These are phyloP conservation scores for Angophora floribunda DNA, from an alignment of 345 rosid genomes.

Conservation along the genomic window DNA sequence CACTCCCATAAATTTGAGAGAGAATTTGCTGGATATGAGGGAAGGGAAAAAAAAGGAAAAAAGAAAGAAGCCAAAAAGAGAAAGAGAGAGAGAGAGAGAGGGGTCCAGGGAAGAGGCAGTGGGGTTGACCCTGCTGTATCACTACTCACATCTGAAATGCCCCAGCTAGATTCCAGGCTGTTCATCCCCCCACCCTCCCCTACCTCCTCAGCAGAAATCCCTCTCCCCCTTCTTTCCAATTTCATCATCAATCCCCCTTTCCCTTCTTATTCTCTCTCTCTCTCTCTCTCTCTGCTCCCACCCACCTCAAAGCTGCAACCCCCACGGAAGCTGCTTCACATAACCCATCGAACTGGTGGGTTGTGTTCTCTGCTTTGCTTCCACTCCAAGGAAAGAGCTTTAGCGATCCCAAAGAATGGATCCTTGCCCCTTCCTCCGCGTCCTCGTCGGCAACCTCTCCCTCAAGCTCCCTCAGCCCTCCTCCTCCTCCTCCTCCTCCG, in stretches of 20 bases:
- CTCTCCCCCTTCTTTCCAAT: background rate
- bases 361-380: background rate
- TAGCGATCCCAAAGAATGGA: conserved; percentile 35
- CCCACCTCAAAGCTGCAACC: background rate
- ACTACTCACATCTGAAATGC: background rate
- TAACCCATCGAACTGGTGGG: background rate
- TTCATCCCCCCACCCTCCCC: background rate
- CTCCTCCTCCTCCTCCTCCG: background rate
- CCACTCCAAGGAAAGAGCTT: background rate
- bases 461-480: conserved; percentile 44
- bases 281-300: background rate
- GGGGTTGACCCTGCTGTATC: background rate
- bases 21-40: background rate
- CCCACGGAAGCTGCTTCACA: background rate
- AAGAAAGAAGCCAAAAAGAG: background rate
- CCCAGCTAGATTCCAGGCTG: conserved; percentile 79
- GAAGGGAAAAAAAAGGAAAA: background rate
- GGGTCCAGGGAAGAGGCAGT: background rate
- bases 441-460: conserved; percentile 71
- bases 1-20: background rate
- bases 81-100: background rate
- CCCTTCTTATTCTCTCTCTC: background rate
- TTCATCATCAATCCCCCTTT: background rate
- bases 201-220: background rate
- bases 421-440: conserved; percentile 89